Conservation (phyloP, 371 early-diverging fungal genomes). For the Funneliformis caledonium region DNA sequence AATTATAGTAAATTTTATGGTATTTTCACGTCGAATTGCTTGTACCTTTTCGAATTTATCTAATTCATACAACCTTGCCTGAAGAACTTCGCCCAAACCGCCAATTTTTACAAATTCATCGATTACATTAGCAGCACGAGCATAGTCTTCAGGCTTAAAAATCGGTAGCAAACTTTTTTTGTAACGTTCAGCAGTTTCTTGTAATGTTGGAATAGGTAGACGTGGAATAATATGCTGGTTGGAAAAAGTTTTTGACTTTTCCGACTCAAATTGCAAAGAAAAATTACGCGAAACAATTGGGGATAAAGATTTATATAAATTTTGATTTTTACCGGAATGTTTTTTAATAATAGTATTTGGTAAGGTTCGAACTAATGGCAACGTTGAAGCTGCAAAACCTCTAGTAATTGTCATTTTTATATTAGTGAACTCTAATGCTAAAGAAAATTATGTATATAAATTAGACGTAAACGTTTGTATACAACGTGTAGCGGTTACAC, state of each 20-base stretch:
- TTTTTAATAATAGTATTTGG: background rate
- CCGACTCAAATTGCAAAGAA: background rate
- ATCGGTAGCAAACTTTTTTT: slow-evolving; percentile 70
- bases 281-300: background rate
- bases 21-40: background rate
- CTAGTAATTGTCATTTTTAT: background rate
- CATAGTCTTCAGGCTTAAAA: slow-evolving; percentile 56
- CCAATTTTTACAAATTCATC: slow-evolving; percentile 63
- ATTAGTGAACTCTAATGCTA: too few relatives aligned
- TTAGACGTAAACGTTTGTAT: background rate
- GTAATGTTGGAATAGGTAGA: slow-evolving; percentile 80
- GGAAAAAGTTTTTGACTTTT: slow-evolving; percentile 58
- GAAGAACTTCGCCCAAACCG: slow-evolving; percentile 75
- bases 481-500: too few relatives aligned
- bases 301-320: background rate
- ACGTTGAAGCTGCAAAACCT: background rate
- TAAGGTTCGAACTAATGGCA: background rate
- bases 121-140: slow-evolving; percentile 59
- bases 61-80: slow-evolving; percentile 70
- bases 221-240: slow-evolving; percentile 76
- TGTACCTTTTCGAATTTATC: slow-evolving; percentile 48
- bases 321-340: background rate
- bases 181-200: slow-evolving; percentile 76
- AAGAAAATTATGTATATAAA: background rate
- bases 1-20: background rate